phyloP scores from a whole-genome alignment of 352 stramenopile species.

The Phytophthora sp. region DNA sequence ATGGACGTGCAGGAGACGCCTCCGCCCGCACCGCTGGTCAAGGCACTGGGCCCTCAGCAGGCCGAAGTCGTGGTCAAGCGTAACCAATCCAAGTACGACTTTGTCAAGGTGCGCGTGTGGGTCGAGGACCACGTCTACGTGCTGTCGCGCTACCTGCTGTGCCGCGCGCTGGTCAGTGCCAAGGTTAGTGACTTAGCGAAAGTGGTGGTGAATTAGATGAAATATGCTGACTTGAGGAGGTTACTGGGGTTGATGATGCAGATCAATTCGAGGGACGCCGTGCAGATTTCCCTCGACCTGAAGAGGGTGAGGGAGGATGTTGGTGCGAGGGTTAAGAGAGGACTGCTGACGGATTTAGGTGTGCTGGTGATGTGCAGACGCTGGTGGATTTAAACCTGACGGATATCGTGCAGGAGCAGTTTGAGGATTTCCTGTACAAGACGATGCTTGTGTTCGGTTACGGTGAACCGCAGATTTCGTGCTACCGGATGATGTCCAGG shows the following conservation, averaged over 20 bases:
- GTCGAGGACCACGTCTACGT: conserved; percentile 91
- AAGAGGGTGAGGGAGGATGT: conserved; percentile 63
- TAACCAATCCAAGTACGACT: conserved; percentile 92
- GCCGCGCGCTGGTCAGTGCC: conserved; percentile 80
- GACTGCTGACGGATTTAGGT: background rate
- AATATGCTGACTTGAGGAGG: background rate
- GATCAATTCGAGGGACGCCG: conserved; percentile 86
- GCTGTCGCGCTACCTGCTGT: conserved; percentile 86
- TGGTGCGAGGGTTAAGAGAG: background rate
- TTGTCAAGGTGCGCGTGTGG: conserved; percentile 91
- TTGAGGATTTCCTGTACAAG: conserved; percentile 92
- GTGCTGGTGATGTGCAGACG: conserved; percentile 49
- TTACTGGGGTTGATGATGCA: conserved; percentile 16
- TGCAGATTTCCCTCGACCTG: conserved; percentile 89
- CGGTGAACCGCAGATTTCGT: conserved; percentile 80
- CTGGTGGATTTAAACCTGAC: conserved; percentile 86
- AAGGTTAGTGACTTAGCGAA: conserved; percentile 51
- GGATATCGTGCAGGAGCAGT: conserved; percentile 90
- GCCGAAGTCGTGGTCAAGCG: conserved; percentile 68
- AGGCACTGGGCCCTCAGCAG: conserved; percentile 39
- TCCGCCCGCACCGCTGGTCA: conserved; percentile 42
- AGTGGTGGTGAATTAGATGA: background rate
- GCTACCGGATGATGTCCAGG: conserved; percentile 91
- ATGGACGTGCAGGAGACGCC: conserved; percentile 42
- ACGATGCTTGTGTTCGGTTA: conserved; percentile 91